Conservation (phyloP, 2,329 filamentous ascomycete species). For the Sphaerulina vaccinii region DNA sequence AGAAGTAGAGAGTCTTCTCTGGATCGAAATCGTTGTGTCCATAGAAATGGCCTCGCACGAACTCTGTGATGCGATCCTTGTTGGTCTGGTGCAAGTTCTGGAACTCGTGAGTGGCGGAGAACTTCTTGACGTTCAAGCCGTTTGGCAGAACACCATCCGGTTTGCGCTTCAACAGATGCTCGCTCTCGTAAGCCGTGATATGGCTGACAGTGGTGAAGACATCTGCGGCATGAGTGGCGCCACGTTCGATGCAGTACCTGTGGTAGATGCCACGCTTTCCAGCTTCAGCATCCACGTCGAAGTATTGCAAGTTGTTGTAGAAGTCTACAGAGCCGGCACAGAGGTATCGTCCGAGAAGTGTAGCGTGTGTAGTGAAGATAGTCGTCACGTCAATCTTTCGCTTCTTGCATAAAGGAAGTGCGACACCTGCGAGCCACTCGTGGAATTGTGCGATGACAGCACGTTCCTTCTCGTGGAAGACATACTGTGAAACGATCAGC, state of each 20-base stretch:
- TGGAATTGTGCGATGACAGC: constrained; percentile 98
- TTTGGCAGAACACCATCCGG: constrained; percentile 96
- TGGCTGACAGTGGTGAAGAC: constrained; percentile 99
- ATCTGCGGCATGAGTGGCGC: constrained; percentile 85
- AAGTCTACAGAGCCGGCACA: constrained; percentile 98
- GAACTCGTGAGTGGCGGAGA: constrained; percentile 97
- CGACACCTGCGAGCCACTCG: constrained; percentile 96
- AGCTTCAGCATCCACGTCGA: constrained; percentile 93
- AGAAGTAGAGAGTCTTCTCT: constrained; percentile 96
- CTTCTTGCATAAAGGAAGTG: constrained; percentile 86
- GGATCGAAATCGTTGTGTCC: constrained; percentile 96
- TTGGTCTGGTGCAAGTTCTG: constrained; percentile 95
- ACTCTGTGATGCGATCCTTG: constrained; percentile 98
- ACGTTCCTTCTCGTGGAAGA: constrained; percentile 84
- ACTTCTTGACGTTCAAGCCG: constrained; percentile 96
- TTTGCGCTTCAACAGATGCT: constrained; percentile 95
- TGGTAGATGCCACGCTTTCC: constrained; percentile 99
- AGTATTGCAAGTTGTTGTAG: constrained; percentile 97
- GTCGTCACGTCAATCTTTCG: constrained; percentile 94
- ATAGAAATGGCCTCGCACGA: constrained; percentile 96
- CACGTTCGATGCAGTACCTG: constrained; percentile 95
- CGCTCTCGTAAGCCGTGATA: constrained; percentile 96
- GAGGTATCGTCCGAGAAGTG: constrained; percentile 89
- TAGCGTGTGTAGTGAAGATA: constrained; percentile 98
- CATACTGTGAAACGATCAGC: constrained; percentile 62